Base-by-base conservation (phyloP, 768 basidiomycete species). In the Butyriboletus loyo region DNA sequence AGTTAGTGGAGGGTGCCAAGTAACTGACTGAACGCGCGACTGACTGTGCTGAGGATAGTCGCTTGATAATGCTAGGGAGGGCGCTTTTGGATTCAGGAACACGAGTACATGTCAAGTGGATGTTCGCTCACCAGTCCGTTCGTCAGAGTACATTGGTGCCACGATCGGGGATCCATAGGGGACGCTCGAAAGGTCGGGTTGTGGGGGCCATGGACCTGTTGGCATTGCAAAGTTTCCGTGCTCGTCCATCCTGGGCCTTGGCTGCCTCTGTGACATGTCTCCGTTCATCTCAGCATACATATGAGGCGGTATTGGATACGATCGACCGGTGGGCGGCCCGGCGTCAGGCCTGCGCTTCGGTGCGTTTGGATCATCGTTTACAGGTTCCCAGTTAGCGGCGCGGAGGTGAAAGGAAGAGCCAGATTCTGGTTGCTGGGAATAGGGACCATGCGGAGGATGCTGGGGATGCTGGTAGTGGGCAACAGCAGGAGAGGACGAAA, bases 381-480 rank as follows among this genome's bases (percentile, higher is more conserved):
- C 70, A 47, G 58, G 64, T 27, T 76, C 77, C 84, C 85, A 86
- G 60, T 69, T 82, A 6, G 85, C 85, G 11, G 83, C 80, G 36
- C 82, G 77, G n/a, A 86, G 77, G 61, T 80, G 75, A 59, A 76
- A 86, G 22, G 76, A 66, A 11, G 72, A 49, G 11, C 50, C 57
- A 31, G 70, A 60, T 1, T 68, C 70, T 11, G 60, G 62, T 9
- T 68, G 64, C 4, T 54, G 68, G 3, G 66, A 45, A 35, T 72
- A 72, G 22, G 59, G 61, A 14, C 43, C 45, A 17, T 64, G 69
- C 2, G 55, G 63, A 2, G 67, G 65, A 21, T 64, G 59, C 5
- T 57, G 62, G 11, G 59, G 57, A 47, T 72, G 69, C 15, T 66
- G 69, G 52, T 67, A 66, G 51, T 61, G 60, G 42, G 64, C 45